Evolutionary conservation across 441 rosid species (phyloP).

Genomic region (Erodium chrysanthum): DNA sequence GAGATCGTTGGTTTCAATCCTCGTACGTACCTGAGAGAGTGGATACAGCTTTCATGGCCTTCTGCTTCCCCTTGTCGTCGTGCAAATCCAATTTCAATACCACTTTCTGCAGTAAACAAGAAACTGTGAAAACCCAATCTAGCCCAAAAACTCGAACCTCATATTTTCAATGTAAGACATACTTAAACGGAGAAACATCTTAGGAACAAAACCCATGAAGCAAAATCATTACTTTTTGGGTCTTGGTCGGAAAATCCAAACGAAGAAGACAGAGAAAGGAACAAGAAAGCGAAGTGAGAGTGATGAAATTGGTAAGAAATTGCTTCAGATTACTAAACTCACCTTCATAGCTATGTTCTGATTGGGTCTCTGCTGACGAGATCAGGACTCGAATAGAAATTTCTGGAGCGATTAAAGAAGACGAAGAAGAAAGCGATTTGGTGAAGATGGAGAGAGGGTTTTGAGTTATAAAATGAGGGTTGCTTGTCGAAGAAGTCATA

Average conservation of each 20-base stretch:
- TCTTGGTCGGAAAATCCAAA: too few relatives aligned
- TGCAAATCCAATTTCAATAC: conserved; percentile 42
- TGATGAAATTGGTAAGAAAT: too few relatives aligned
- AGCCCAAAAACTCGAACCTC: too few relatives aligned
- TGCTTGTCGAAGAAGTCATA: neutral
- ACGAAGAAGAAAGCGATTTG: neutral
- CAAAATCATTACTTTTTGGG: too few relatives aligned
- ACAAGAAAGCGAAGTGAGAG: too few relatives aligned
- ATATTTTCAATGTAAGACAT: too few relatives aligned
- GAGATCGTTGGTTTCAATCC: too few relatives aligned
- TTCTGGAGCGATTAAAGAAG: too few relatives aligned
- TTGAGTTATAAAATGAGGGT: neutral
- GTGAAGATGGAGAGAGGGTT: neutral
- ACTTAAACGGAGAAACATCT: too few relatives aligned
- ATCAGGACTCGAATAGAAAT: neutral
- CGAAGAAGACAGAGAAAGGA: neutral
- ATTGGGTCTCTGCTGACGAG: neutral
- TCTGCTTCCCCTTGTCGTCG: conserved; percentile 42
- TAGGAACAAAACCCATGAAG: too few relatives aligned
- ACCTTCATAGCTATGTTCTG: neutral
- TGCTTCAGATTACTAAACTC: neutral
- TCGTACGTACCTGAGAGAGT: conserved; percentile 29
- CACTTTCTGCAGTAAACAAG: conserved; percentile 30
- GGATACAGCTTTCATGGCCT: conserved; percentile 49
- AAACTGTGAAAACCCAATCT: too few relatives aligned